phyloP scores from a whole-genome alignment of 148 eudicot species.

The Rhododendron molle region DNA sequence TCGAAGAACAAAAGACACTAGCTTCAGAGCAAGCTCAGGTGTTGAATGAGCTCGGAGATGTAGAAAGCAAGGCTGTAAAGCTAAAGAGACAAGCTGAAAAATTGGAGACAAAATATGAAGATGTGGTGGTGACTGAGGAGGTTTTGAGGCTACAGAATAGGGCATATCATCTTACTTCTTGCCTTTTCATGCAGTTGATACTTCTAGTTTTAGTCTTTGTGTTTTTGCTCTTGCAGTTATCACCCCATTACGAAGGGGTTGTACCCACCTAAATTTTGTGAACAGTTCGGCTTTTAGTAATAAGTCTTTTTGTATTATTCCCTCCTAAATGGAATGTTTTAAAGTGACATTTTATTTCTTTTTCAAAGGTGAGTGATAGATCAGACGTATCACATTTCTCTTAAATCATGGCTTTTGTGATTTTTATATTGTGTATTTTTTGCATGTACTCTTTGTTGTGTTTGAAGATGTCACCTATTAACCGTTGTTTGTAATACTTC shows the following conservation, averaged over 20 bases:
- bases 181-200: conserved; percentile 49
- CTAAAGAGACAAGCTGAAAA: conserved; percentile 31
- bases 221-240: conserved; percentile 31
- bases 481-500: background rate
- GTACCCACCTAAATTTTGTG: conserved; percentile 63
- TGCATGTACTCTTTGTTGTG: background rate
- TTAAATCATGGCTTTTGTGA: background rate
- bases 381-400: background rate
- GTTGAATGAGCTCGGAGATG: conserved; percentile 16
- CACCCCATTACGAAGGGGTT: conserved; percentile 41
- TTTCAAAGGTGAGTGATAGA: background rate
- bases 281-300: background rate
- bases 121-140: conserved; percentile 29
- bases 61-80: conserved; percentile 27
- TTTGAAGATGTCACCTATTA: background rate
- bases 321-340: conserved; percentile 10
- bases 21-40: conserved; percentile 26
- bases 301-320: background rate
- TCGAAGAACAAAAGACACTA: conserved; percentile 32
- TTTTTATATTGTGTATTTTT: background rate
- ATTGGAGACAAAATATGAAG: conserved; percentile 21
- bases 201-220: conserved; percentile 39
- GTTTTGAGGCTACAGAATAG: conserved; percentile 42
- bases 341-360: background rate
- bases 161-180: conserved; percentile 31